Evolutionary conservation across 2,329 filamentous ascomycete genomes (phyloP).

Genomic region (Helotiales sp.): DNA sequence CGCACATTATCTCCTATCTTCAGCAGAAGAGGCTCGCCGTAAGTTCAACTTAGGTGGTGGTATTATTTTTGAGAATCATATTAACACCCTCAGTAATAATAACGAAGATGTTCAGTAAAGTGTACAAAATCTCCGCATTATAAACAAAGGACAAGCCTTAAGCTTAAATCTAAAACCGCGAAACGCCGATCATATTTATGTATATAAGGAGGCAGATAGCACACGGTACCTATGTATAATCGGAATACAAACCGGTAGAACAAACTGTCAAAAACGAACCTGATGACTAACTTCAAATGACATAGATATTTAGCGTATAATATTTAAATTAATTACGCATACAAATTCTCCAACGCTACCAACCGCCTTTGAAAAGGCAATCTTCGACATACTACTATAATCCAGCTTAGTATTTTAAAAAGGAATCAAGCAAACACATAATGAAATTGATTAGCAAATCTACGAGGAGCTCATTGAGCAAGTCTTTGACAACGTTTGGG

Average conservation of each 20-base stretch:
- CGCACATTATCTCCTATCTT: slow-evolving; percentile 39
- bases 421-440: no score
- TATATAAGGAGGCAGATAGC: slow-evolving; percentile 33
- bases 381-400: no score
- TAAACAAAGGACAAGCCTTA: slow-evolving; percentile 26
- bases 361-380: no score
- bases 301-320: no score
- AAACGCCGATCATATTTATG: slow-evolving; percentile 34
- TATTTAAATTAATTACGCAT: no score
- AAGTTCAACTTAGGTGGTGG: slow-evolving; percentile 34
- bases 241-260: slow-evolving; percentile 55
- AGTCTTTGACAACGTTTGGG: no score
- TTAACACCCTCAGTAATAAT: slow-evolving; percentile 33
- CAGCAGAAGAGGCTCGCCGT: slow-evolving; percentile 37
- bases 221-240: slow-evolving; percentile 35
- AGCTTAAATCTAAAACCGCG: slow-evolving; percentile 30
- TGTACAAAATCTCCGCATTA: slow-evolving; percentile 31
- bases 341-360: no score
- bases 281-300: no score
- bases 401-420: no score
- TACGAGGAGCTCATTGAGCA: no score
- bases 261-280: no score
- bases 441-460: no score
- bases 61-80: slow-evolving; percentile 37
- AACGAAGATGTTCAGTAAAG: slow-evolving; percentile 37